phyloP scores from a whole-genome alignment of 495 filamentous ascomycete genomes.

The Astrothelium macrocarpum region DNA sequence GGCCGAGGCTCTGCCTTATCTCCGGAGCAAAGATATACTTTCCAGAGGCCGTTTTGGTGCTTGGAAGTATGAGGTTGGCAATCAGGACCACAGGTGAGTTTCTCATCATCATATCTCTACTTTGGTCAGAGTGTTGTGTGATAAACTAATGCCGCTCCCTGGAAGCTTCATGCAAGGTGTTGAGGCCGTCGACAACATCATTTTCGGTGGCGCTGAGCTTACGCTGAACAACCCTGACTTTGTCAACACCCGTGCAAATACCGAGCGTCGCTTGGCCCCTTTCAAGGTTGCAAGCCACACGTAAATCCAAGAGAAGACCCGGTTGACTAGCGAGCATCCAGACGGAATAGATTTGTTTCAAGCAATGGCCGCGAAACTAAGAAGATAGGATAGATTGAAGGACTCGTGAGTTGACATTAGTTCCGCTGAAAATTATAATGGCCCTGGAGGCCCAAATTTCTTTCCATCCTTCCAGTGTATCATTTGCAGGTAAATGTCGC shows the following conservation, averaged over 20 bases:
- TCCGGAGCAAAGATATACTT: conserved; percentile 83
- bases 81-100: conserved; percentile 82
- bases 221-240: conserved; percentile 99
- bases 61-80: conserved; percentile 91
- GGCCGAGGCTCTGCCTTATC: conserved; percentile 81
- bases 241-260: conserved; percentile 84
- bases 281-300: neutral
- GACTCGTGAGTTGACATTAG: too few species aligned
- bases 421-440: too few species aligned
- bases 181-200: conserved; percentile 90
- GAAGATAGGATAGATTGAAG: too few species aligned
- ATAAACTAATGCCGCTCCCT: neutral
- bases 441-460: too few species aligned
- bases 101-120: neutral
- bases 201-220: conserved; percentile 86
- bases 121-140: neutral
- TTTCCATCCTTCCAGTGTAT: too few species aligned
- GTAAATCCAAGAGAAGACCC: neutral
- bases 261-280: conserved; percentile 70
- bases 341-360: neutral
- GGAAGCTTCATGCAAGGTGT: conserved; percentile 91
- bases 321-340: neutral
- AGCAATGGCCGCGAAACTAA: too few species aligned
- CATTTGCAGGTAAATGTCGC: too few species aligned
- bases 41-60: conserved; percentile 94